Evolutionary conservation across 2,329 filamentous ascomycete genomes (phyloP).

Genomic region (Harringtonia lauricola): DNA sequence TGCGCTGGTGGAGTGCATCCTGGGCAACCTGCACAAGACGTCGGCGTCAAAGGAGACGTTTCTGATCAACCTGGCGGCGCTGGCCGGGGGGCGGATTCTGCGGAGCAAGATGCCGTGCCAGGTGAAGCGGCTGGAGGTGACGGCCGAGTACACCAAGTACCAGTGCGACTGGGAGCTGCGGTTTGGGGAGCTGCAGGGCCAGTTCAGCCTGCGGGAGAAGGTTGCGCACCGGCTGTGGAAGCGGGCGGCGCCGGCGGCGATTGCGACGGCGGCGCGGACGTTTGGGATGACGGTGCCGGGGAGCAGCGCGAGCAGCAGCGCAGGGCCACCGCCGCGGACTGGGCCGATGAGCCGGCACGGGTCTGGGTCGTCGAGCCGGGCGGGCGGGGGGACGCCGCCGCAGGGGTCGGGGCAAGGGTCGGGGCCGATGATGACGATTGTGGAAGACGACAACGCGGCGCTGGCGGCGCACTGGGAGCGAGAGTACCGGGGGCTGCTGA

Average conservation of each 20-base stretch:
- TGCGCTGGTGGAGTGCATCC: slow-evolving; percentile 40
- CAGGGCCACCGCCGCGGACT: too few species aligned
- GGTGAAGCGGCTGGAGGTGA: slow-evolving; percentile 32
- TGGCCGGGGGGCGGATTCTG: slow-evolving; percentile 42
- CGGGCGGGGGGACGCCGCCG: too few species aligned
- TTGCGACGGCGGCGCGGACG: background rate
- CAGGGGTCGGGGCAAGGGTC: background rate
- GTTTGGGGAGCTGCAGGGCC: slow-evolving; percentile 39
- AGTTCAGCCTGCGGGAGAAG: slow-evolving; percentile 40
- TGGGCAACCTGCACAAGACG: slow-evolving; percentile 36
- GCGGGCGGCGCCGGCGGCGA: background rate
- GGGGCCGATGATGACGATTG: background rate
- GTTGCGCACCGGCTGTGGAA: slow-evolving; percentile 33
- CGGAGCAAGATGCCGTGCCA: slow-evolving; percentile 29
- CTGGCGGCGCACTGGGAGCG: slow-evolving; percentile 35
- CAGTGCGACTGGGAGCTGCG: slow-evolving; percentile 43
- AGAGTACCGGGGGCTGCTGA: slow-evolving; percentile 46
- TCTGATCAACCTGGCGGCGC: slow-evolving; percentile 46
- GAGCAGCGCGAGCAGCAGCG: too few species aligned
- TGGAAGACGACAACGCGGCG: slow-evolving; percentile 5
- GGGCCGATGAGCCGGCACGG: too few species aligned
- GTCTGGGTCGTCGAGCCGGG: background rate
- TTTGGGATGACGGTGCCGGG: slow-evolving; percentile 11
- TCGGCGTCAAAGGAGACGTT: slow-evolving; percentile 43
- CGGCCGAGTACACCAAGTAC: slow-evolving; percentile 33